Evolutionary conservation across 2,329 filamentous ascomycete genomes (phyloP), one percentile per base, ranked within the genome.

Genomic region (Fusarium stilboides): DNA sequence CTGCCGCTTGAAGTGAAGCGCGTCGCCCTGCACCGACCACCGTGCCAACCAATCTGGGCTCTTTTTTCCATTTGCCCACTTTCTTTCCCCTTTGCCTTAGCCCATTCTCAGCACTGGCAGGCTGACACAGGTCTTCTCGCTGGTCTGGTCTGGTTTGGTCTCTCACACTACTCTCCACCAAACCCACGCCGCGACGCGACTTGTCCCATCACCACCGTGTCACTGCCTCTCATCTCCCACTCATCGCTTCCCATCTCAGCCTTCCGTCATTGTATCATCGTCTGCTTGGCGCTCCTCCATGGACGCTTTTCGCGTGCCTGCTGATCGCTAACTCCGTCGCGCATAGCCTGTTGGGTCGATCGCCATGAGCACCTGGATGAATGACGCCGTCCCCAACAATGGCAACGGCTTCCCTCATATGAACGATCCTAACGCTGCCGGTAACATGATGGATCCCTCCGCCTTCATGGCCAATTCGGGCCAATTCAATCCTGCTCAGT

Each of bases 281-380:
- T 73, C 70, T 76, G 74, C 73, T 71, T 78, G 75, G 70, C 74
- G 71, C 71, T 72, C 71, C 75, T 80, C 79, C 75, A 81, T 81
- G 80, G 81, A 78, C 80, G 77, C 75, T 77, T 77, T 72, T 75
- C 74, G 73, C 70, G 73, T 80, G 74, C 73, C 75, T 77, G 74
- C 77, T 80, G 75, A 80, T 82, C 76, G 79, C 82, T 84, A 80
- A 86, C 83, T 75, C 78, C 76, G 77, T 75, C 74, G 74, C 77
- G 75, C 75, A 75, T 76, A 82, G 80, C 76, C 79, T 80, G 84
- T 82, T 78, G 76, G 79, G 78, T 75, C 79, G 78, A 79, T 82
- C 79, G 86, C 86, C 84, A 91, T 91, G 89, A 91, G 86, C 85
- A 87, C 88, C 83, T 91, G 89, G 89, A 90, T 91, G 85, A 91